phyloP scores from a whole-genome alignment of 345 rosid species.

The Syzygium aqueum region DNA sequence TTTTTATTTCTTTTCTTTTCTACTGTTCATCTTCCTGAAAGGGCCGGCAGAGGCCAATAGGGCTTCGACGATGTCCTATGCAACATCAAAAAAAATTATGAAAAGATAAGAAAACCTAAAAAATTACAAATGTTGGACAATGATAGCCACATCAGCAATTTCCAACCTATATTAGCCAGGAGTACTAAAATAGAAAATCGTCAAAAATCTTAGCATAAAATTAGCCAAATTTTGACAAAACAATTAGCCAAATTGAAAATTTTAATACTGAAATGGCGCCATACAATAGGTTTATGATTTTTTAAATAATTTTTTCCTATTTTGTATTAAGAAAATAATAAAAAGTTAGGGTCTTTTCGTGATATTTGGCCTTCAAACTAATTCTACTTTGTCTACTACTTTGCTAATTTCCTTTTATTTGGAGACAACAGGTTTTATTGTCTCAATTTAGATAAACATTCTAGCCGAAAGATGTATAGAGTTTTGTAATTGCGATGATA shows the following conservation, averaged over 20 bases:
- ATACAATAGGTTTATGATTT: neutral
- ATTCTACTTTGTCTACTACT: neutral
- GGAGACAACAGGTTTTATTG: neutral
- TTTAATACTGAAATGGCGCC: neutral
- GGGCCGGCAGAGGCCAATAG: neutral
- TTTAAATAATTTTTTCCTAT: neutral
- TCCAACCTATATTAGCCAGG: fast-evolving
- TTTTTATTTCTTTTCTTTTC: neutral
- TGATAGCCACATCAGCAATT: neutral
- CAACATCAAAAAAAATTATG: neutral
- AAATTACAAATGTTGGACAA: neutral
- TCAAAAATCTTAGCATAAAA: neutral
- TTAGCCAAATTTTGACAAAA: too few relatives aligned
- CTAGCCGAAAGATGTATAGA: neutral
- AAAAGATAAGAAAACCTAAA: neutral
- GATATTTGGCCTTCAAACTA: neutral
- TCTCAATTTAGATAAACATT: neutral
- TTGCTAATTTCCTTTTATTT: neutral
- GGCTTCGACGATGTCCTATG: neutral
- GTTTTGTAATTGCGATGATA: neutral
- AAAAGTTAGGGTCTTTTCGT: neutral
- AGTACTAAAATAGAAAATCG: neutral
- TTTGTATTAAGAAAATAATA: neutral
- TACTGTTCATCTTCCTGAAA: neutral
- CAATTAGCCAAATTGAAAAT: neutral